Percentiles rank a stretch among this genome's conserved stretches.
Evolutionary conservation across 768 basidiomycete genomes (phyloP).

Genomic region (Lentinula sp.): DNA sequence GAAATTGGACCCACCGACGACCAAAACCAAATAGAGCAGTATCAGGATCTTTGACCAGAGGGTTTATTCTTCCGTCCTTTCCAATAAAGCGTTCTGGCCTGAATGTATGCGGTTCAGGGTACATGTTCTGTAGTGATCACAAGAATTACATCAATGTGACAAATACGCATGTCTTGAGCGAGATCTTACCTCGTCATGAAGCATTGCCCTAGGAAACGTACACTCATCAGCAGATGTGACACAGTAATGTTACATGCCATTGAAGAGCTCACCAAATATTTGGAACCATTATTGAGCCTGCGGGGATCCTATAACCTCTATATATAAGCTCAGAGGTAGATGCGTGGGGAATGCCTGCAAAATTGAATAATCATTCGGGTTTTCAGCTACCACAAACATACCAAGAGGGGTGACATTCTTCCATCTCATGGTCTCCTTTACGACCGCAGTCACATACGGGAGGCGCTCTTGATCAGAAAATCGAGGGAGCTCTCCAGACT

Average conservation of each 20-base stretch:
- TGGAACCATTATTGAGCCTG: slow-evolving; percentile 20
- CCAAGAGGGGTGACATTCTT: slow-evolving; percentile 7
- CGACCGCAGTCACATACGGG: slow-evolving; percentile 14
- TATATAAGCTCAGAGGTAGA: slow-evolving; percentile 20
- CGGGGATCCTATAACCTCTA: slow-evolving; percentile 20
- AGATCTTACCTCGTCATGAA: slow-evolving; percentile 15
- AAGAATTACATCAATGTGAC: background rate
- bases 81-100: slow-evolving; percentile 20
- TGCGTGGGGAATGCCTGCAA: slow-evolving; percentile 18
- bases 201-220: slow-evolving; percentile 16
- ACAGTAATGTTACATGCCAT: background rate
- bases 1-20: background rate
- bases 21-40: slow-evolving; percentile 7
- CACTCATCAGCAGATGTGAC: background rate
- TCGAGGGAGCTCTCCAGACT: slow-evolving; percentile 10
- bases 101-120: slow-evolving; percentile 21
- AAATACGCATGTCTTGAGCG: background rate
- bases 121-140: slow-evolving; percentile 5
- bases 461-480: slow-evolving; percentile 11
- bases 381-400: background rate
- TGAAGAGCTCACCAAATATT: slow-evolving; percentile 18
- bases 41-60: slow-evolving; percentile 4
- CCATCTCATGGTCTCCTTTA: slow-evolving; percentile 11
- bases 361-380: background rate
- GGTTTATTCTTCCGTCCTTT: slow-evolving; percentile 7